Conservation (phyloP, 192 early-diverging fungal species). For the Chytriomyces hyalinus region DNA sequence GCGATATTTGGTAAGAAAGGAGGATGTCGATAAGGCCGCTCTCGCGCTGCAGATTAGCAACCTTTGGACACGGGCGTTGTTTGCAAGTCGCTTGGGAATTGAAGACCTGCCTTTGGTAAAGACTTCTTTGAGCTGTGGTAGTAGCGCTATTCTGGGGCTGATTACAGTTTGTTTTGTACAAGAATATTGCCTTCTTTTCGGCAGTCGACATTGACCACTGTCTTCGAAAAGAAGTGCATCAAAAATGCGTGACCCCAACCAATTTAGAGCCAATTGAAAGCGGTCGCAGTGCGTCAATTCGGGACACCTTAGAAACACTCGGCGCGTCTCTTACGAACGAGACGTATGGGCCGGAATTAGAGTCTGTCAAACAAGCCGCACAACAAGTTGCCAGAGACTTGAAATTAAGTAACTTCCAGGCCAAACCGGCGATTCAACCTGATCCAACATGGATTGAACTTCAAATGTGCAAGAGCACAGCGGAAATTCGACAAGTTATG, state of each 20-base stretch:
- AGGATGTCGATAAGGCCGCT: slow-evolving; percentile 73
- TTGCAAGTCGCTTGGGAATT: slow-evolving; percentile 84
- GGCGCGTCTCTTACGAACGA: background rate
- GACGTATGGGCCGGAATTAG: slow-evolving; percentile 25
- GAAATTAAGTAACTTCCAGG: background rate
- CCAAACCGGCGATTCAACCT: background rate
- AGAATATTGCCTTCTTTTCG: slow-evolving; percentile 93
- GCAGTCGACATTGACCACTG: slow-evolving; percentile 90
- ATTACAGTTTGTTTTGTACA: background rate
- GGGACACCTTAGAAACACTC: slow-evolving; percentile 5
- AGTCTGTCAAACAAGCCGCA: slow-evolving; percentile 17
- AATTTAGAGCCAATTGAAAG: slow-evolving; percentile 48
- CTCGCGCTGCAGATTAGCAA: slow-evolving; percentile 90
- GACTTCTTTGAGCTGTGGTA: slow-evolving; percentile 10
- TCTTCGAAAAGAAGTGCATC: slow-evolving; percentile 88
- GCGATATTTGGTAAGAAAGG: slow-evolving; percentile 81
- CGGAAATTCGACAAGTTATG: slow-evolving; percentile 3
- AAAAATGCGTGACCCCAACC: slow-evolving; percentile 86
- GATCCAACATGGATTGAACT: slow-evolving; percentile 8
- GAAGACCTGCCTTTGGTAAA: slow-evolving; percentile 81
- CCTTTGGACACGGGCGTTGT: slow-evolving; percentile 89
- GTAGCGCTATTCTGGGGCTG: background rate
- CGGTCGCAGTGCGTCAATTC: slow-evolving; percentile 35
- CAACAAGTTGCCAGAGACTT: background rate
- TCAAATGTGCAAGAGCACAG: slow-evolving; percentile 12